Evolutionary conservation across 2,329 filamentous ascomycete species (phyloP).

Genomic region (Trichoderma simmonsii): DNA sequence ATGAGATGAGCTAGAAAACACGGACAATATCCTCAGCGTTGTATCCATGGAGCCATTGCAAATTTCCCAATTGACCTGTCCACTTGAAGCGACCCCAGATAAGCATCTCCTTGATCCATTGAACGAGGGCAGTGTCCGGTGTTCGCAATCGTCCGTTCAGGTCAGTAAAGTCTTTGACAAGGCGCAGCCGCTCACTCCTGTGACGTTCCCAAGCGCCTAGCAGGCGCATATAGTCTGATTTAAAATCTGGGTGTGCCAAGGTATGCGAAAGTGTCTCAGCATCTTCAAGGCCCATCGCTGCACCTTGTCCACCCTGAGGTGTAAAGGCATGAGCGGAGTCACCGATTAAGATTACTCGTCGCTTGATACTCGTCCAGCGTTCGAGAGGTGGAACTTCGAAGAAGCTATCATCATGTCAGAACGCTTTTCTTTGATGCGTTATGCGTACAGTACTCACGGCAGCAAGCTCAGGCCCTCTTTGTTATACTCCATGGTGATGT

Average conservation of each 20-base stretch:
- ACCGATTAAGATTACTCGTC: not conserved
- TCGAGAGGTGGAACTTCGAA: not conserved
- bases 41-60: not conserved
- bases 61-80: not conserved
- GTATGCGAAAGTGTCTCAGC: not conserved
- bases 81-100: not conserved
- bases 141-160: not conserved
- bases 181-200: not conserved
- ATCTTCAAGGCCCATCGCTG: not conserved
- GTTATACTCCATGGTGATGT: not conserved
- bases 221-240: not conserved
- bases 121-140: not conserved
- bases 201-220: not conserved
- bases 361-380: not conserved
- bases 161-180: not conserved
- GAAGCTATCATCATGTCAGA: not conserved
- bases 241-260: not conserved
- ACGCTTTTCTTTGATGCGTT: rapidly evolving
- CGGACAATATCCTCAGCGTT: not conserved
- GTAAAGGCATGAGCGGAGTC: not conserved
- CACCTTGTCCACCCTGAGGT: not conserved
- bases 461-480: not conserved
- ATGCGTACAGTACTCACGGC: not conserved
- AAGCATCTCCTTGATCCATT: not conserved
- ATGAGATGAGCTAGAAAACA: not conserved